Base-by-base conservation (phyloP, 2,329 filamentous ascomycete genomes). In the Venturia oleaginea region DNA sequence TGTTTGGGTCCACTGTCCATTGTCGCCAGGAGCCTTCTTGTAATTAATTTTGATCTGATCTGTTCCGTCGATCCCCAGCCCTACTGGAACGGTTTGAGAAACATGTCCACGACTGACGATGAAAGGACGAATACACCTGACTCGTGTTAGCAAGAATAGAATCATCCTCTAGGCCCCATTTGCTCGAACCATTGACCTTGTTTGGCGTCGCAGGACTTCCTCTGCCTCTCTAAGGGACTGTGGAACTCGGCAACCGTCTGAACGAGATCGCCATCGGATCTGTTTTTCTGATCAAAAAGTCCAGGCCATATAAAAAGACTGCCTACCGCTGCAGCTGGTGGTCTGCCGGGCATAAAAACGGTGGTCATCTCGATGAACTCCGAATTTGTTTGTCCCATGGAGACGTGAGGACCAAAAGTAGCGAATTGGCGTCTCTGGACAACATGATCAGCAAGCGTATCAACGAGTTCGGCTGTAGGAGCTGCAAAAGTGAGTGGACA, bases 81-180 rank as follows among this genome's bases (percentile, higher is more conserved):
- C 62, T 24, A 34, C 27, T 22, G 34, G 42, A 37, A 48, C 43
- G 8, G 37, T 57, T 32, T 64, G 62, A 3, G 46, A 57, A n/a
- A 64, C 34, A 30, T 59, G 43, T 8, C 62, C 34, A 30, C 43
- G 34, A 22, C 37, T 42, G 34, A 64, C 62, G 19, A 64, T 37
- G 40, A 57, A 59, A 57, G 62, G 62, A 19, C 62, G 43, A 40
- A 64, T 64, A 22, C 62, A 64, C 61, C 61, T 62, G 30, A 38
- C 10, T 42, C 8, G 51, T 27, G 15, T 61, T 46, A 42, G 38
- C 6, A 10, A 37, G 27, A 15, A 13, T 13, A 37, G 30, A 11
- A 61, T 32, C 27, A 2, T 11, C 17, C 17, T n/a, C 2, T 42
- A 11, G 13, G 38, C 10, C 1, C 13, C 1, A 15, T 27, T 11